Evolutionary conservation across 2,329 filamentous ascomycete genomes (phyloP).

Genomic region (Trichoderma semiorbis): DNA sequence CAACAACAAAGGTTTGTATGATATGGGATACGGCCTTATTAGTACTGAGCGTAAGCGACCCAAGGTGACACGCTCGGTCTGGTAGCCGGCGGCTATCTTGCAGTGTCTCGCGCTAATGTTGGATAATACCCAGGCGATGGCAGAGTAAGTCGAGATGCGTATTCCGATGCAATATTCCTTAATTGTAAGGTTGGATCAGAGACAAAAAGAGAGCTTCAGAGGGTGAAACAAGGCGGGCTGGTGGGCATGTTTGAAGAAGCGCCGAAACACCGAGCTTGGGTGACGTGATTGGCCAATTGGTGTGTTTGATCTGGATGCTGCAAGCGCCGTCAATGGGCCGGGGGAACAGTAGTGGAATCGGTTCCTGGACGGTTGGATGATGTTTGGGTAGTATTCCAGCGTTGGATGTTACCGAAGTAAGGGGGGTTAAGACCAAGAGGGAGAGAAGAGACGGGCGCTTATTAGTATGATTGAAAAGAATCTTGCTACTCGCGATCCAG

Average conservation of each 20-base stretch:
- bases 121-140: neutral
- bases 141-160: neutral
- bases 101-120: constrained; percentile 1
- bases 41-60: neutral
- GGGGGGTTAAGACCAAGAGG: neutral
- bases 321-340: constrained; percentile 18
- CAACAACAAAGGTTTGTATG: neutral
- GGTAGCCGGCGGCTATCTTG: constrained; percentile 7
- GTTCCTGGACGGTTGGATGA: constrained; percentile 11
- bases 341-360: neutral
- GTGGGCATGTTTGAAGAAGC: constrained; percentile 20
- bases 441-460: constrained; percentile 10
- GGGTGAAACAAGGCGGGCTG: constrained; percentile 19
- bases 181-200: neutral
- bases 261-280: constrained; percentile 17
- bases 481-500: neutral
- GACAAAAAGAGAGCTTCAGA: neutral
- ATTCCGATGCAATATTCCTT: constrained; percentile 1
- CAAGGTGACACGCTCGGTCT: neutral
- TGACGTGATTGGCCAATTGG: constrained; percentile 18
- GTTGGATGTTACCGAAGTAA: neutral
- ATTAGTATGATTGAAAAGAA: constrained; percentile 12
- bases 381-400: constrained; percentile 9
- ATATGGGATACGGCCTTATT: constrained; percentile 6
- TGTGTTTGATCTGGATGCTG: constrained; percentile 2